A percentile compares a stretch with the other conserved stretches of the same genome.
These are phyloP conservation scores for Albizia julibrissin DNA, from an alignment of 306 rosid genomes.

Conservation along the genomic window DNA sequence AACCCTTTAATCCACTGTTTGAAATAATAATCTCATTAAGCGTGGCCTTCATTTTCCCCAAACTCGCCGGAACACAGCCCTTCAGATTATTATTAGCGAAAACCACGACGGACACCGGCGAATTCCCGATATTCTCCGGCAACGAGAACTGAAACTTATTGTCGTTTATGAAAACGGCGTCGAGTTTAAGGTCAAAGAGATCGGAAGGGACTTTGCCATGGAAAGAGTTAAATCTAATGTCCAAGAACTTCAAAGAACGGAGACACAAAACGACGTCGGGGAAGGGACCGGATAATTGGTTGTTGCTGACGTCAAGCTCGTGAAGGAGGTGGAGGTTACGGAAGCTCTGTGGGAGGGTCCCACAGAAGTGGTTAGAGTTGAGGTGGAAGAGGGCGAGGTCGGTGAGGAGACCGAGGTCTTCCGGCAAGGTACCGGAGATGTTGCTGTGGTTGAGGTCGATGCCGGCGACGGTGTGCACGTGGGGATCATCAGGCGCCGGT, in stretches of 20 bases:
- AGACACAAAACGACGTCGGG: conserved; percentile 57
- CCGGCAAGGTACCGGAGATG: conserved; percentile 66
- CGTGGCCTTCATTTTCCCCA: conserved; percentile 60
- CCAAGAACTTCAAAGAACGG: conserved; percentile 54
- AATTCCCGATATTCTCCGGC: conserved; percentile 61
- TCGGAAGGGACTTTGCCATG: conserved; percentile 55
- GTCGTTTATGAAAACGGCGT: conserved; percentile 78
- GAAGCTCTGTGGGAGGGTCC: conserved; percentile 58
- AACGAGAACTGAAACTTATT: conserved; percentile 59
- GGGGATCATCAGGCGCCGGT: conserved; percentile 61
- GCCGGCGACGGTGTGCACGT: conserved; percentile 74
- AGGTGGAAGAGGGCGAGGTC: conserved; percentile 79
- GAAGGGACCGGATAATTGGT: conserved; percentile 65
- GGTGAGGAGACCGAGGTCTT: conserved; percentile 69
- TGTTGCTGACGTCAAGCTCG: conserved; percentile 81
- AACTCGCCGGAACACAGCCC: conserved; percentile 66
- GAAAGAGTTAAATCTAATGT: conserved; percentile 69
- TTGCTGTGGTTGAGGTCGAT: conserved; percentile 79
- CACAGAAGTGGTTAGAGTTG: conserved; percentile 77
- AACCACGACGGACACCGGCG: conserved; percentile 67
- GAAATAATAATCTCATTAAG: conserved; percentile 63
- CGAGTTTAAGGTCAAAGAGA: conserved; percentile 67
- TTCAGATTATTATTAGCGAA: conserved; percentile 66
- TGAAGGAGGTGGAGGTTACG: conserved; percentile 47
- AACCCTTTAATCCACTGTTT: conserved; percentile 69